Evolutionary conservation across 306 rosid species (phyloP).

Genomic region (Inga oerstediana): DNA sequence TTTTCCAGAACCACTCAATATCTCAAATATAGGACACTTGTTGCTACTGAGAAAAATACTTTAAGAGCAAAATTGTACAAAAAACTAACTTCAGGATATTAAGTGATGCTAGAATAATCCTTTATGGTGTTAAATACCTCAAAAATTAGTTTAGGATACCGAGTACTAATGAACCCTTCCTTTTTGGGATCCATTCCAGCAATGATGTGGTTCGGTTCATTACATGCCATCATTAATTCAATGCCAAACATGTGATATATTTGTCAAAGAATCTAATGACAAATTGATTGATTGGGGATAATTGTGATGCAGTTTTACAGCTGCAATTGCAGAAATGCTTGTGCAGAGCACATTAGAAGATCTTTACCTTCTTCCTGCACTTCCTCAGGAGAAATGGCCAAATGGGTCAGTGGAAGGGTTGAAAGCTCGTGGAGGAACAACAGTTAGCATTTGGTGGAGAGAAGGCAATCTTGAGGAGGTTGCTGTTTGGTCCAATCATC

Average conservation of each 20-base stretch:
- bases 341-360: constrained; percentile 59
- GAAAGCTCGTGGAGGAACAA: constrained; percentile 63
- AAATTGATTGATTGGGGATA: not conserved
- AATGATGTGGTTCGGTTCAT: not conserved
- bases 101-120: too few species aligned
- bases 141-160: too few species aligned
- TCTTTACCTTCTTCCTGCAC: constrained; percentile 62
- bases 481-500: constrained; percentile 40
- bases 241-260: not conserved
- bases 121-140: too few species aligned
- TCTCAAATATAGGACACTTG: too few species aligned
- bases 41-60: too few species aligned
- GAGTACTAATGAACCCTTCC: not conserved
- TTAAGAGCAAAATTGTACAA: too few species aligned
- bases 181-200: not conserved
- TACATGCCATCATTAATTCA: not conserved
- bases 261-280: not conserved
- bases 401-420: constrained; percentile 59
- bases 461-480: constrained; percentile 58
- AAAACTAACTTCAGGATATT: too few species aligned
- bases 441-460: constrained; percentile 56
- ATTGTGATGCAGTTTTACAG: constrained; percentile 46
- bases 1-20: too few species aligned
- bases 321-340: constrained; percentile 68
- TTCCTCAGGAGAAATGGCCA: constrained; percentile 57